phyloP scores from a whole-genome alignment of 441 rosid genomes.

The Pelargonium australe region DNA sequence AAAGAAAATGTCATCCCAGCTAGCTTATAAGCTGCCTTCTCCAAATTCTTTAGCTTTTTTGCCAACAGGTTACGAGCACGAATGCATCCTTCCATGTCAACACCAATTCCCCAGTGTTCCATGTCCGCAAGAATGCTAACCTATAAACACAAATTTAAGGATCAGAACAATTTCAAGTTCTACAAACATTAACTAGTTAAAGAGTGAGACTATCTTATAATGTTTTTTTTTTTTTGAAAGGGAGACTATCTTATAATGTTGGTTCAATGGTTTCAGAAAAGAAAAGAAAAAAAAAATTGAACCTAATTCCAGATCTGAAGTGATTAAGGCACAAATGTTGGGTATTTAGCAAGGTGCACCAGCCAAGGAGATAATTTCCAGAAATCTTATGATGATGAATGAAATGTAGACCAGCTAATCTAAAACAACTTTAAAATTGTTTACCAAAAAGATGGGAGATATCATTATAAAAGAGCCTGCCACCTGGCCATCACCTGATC shows the following conservation, averaged over 20 bases:
- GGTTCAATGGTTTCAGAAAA: conserved; percentile 11
- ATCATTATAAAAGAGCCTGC: conserved; percentile 3
- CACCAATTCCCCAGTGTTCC: conserved; percentile 96
- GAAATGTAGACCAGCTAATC: conserved; percentile 3
- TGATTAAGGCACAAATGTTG: not conserved
- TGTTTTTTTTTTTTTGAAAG: too few species aligned
- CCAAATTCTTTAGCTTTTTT: conserved; percentile 68
- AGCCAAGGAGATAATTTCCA: not conserved
- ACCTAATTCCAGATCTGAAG: not conserved
- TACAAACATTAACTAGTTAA: conserved; percentile 4
- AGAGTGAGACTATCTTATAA: conserved; percentile 2
- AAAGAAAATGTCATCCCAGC: conserved; percentile 87
- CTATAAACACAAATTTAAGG: conserved; percentile 36
- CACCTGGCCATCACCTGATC: conserved; percentile 2
- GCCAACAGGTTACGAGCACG: conserved; percentile 62
- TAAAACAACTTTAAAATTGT: not conserved
- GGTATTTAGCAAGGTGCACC: conserved; percentile 4
- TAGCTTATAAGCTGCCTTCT: conserved; percentile 75
- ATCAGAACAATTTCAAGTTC: conserved; percentile 14
- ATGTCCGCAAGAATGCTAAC: conserved; percentile 89
- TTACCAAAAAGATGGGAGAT: not conserved
- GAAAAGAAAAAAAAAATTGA: not conserved
- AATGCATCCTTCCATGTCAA: conserved; percentile 88
- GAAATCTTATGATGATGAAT: not conserved
- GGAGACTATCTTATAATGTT: not conserved